These are phyloP conservation scores for Quercus gilva DNA, from an alignment of 306 rosid species.

Conservation along the genomic window DNA sequence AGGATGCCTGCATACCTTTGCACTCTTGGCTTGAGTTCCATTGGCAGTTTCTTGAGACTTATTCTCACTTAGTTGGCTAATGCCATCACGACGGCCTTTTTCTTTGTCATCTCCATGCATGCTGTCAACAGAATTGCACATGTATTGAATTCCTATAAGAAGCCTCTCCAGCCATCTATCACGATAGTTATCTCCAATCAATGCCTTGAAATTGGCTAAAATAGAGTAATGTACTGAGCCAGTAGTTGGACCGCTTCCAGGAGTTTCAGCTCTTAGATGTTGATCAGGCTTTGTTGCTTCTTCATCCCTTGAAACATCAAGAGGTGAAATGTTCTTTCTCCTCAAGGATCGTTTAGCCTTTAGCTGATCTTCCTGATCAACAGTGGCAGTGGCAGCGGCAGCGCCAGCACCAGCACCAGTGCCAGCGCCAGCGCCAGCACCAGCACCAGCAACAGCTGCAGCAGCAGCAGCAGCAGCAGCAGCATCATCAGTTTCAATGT, in stretches of 20 bases:
- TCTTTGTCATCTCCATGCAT: constrained; percentile 40
- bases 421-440: constrained; percentile 31
- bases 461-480: neutral
- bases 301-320: constrained; percentile 70
- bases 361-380: constrained; percentile 58
- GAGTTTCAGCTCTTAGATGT: constrained; percentile 66
- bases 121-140: constrained; percentile 51
- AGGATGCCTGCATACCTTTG: constrained; percentile 48
- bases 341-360: constrained; percentile 56
- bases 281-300: constrained; percentile 54
- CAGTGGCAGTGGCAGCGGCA: constrained; percentile 2
- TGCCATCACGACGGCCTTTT: constrained; percentile 41
- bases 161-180: constrained; percentile 92
- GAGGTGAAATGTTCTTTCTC: constrained; percentile 66
- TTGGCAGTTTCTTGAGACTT: constrained; percentile 31
- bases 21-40: constrained; percentile 40
- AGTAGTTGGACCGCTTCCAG: constrained; percentile 46
- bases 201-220: constrained; percentile 47
- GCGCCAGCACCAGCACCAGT: constrained; percentile 27
- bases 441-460: constrained; percentile 23
- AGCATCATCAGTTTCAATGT: constrained; percentile 64
- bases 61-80: constrained; percentile 29
- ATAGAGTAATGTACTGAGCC: constrained; percentile 55
- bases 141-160: constrained; percentile 52
- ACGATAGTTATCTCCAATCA: constrained; percentile 72